Conservation (phyloP, 78 protist species). For the Dictyostelium intermedium region DNA sequence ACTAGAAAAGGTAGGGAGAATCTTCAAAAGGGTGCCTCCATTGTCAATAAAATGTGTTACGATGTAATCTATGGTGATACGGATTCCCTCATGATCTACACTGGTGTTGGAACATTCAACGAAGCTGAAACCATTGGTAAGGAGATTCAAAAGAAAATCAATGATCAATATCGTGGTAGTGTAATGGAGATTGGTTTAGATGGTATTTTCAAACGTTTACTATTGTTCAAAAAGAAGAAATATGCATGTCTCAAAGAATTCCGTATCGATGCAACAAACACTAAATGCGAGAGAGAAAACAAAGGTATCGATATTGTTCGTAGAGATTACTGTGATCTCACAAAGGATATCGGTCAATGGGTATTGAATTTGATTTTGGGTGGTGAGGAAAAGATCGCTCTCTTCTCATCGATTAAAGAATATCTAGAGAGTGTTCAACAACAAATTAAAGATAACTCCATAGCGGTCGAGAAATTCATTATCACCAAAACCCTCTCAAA, state of each 20-base stretch:
- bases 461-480: slow-evolving; percentile 80
- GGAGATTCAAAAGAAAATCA: slow-evolving; percentile 89
- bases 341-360: slow-evolving; percentile 80
- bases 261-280: not conserved
- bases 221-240: slow-evolving; percentile 98
- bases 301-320: slow-evolving; percentile 99
- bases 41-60: slow-evolving; percentile 35
- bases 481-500: slow-evolving; percentile 93
- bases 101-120: slow-evolving; percentile 74
- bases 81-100: slow-evolving; percentile 98
- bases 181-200: slow-evolving; percentile 97
- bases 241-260: slow-evolving; percentile 95
- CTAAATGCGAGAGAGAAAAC: slow-evolving; percentile 46
- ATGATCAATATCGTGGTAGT: slow-evolving; percentile 83
- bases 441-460: not conserved
- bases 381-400: slow-evolving; percentile 64
- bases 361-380: slow-evolving; percentile 2
- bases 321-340: slow-evolving; percentile 98
- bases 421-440: slow-evolving; percentile 19
- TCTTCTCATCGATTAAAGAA: not conserved
- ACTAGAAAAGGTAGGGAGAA: slow-evolving; percentile 96
- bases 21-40: slow-evolving; percentile 82
- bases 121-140: slow-evolving; percentile 88
- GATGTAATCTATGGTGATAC: slow-evolving; percentile 99
- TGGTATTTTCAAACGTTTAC: slow-evolving; percentile 93